Evolutionary conservation across 1,284 basidiomycete species (phyloP), one percentile per base, ranked within the genome.

Genomic region (Apiotrichum laibachii): DNA sequence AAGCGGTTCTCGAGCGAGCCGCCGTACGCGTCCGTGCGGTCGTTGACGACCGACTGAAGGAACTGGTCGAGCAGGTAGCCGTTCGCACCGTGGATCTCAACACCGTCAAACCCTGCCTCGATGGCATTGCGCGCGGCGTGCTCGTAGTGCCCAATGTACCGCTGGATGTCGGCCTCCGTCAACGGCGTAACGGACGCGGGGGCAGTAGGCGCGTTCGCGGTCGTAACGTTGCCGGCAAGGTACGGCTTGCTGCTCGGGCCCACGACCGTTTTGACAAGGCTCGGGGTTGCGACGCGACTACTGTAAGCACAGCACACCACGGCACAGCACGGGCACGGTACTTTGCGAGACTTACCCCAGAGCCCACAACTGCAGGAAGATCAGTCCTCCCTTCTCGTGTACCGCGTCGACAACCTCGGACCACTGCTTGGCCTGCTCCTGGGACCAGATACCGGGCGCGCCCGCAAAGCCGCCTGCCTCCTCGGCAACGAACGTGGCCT

Each of bases 41-140:
- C 77, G 77, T 86, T 86, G 49, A 78, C 21, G 12, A 61, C 77
- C 56, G 69, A 73, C 66, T 85, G 82, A 15, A 85, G 72, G 79
- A 86, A 86, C 67, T 87, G 85, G 63, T 83, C 76, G 55, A 85
- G 59, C 44, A 55, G 53, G 34, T 49, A 64, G 11, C 67, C 61
- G 57, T 68, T 70, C 10, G 77, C 79, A 33, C 68, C 68, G 61
- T 80, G 80, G 45, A 81, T 67, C 76, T 88, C 85, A 35, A 86
- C 82, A 37, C 85, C 85, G 65, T 88, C 86, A 64, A 87, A 86
- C 0, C 85, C 86, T 26, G 85, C 84, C 66, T 81, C 78, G 50
- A 84, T 81, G 4, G 85, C 84, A 57, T 83, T 82, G 13, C 75
- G 55, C 0, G 84, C 84, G 0, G 83, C 79, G 2, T 77, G 67